Percentiles rank a stretch among this genome's conserved stretches.
Conservation (phyloP, 768 basidiomycete genomes). For the Phlegmacium glaucopus region DNA sequence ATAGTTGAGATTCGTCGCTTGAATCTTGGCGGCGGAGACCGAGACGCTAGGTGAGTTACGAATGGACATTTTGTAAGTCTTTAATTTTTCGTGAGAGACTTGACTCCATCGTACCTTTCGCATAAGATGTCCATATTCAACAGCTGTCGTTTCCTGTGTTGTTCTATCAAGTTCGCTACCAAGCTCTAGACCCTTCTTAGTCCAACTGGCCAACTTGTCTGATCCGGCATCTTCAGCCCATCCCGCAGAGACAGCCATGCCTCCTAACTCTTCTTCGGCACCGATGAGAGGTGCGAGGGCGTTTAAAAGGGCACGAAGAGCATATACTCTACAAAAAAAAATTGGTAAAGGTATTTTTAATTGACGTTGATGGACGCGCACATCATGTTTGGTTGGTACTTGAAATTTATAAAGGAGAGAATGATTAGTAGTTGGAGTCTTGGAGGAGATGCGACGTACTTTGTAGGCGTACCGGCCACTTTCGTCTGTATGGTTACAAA, state of each 20-base stretch:
- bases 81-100: background rate
- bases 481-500: slow-evolving; percentile 89
- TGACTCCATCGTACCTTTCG: slow-evolving; percentile 46
- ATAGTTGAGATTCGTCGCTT: slow-evolving; percentile 57
- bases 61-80: background rate
- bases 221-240: slow-evolving; percentile 59
- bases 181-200: slow-evolving; percentile 48
- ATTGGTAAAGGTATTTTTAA: no score
- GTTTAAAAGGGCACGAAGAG: slow-evolving; percentile 71
- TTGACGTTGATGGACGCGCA: slow-evolving; percentile 26
- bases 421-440: slow-evolving; percentile 1
- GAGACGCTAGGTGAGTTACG: slow-evolving; percentile 53
- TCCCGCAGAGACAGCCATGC: slow-evolving; percentile 48
- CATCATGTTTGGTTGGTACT: slow-evolving; percentile 83
- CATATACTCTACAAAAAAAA: slow-evolving; percentile 59
- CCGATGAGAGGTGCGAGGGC: slow-evolving; percentile 86
- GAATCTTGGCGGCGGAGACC: slow-evolving; percentile 58
- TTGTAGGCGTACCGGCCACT: slow-evolving; percentile 76
- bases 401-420: background rate
- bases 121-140: slow-evolving; percentile 68
- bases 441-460: slow-evolving; percentile 17
- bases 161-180: slow-evolving; percentile 61
- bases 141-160: slow-evolving; percentile 53
- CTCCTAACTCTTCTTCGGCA: slow-evolving; percentile 59
- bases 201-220: slow-evolving; percentile 63